A percentile compares a stretch with the other conserved stretches of the same genome.
Conservation (phyloP, 2,329 filamentous ascomycete species). For the Endoconidiophora laricicola region DNA sequence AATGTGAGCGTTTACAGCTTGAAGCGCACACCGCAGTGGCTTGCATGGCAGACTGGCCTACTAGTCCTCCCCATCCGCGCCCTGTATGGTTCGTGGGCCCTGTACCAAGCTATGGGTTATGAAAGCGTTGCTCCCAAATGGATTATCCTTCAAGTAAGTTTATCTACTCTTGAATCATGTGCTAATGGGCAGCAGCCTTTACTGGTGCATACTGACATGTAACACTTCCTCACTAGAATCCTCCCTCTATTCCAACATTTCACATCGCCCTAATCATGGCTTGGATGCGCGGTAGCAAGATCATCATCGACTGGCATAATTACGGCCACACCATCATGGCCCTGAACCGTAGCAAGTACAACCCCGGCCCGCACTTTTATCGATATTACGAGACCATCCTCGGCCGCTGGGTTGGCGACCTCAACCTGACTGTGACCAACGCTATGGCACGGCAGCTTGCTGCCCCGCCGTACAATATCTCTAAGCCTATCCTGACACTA, state of each 20-base stretch:
- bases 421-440: conserved; percentile 74
- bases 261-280: conserved; percentile 57
- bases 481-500: conserved; percentile 49
- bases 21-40: conserved; percentile 44
- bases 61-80: conserved; percentile 13
- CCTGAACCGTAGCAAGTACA: conserved; percentile 35
- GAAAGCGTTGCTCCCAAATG: conserved; percentile 57
- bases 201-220: conserved; percentile 13
- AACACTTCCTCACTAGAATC: conserved; percentile 43
- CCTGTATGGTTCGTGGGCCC: conserved; percentile 31
- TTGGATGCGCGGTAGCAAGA: conserved; percentile 57
- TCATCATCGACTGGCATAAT: conserved; percentile 97
- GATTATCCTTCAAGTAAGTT: conserved; percentile 61
- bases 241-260: conserved; percentile 84
- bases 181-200: neutral
- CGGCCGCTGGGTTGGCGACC: conserved; percentile 46
- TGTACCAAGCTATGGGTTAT: conserved; percentile 61
- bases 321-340: conserved; percentile 90
- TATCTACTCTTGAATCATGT: neutral
- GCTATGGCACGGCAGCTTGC: conserved; percentile 68
- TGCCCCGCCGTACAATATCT: conserved; percentile 45
- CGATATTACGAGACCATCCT: conserved; percentile 61
- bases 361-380: conserved; percentile 64
- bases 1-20: conserved; percentile 58
- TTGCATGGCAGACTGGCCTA: conserved; percentile 33